phyloP scores from a whole-genome alignment of 305 asterid genomes.

The Coffea humblotiana region DNA sequence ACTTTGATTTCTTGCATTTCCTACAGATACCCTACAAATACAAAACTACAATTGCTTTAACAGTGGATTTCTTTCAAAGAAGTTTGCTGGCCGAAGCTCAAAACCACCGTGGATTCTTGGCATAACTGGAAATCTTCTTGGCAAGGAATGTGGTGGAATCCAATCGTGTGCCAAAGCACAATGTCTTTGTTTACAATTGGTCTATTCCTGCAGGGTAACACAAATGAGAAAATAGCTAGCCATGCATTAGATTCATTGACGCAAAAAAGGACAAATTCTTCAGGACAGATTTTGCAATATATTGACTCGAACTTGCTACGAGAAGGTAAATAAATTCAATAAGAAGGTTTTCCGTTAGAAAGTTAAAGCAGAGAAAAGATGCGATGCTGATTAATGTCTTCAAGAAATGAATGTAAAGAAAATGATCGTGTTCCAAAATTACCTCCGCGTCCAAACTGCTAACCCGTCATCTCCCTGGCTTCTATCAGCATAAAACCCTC shows the following conservation, averaged over 20 bases:
- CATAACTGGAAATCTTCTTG: slow-evolving; percentile 82
- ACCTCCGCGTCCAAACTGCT: slow-evolving; percentile 60
- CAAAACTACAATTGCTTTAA: no score
- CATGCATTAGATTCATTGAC: background rate
- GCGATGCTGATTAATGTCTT: no score
- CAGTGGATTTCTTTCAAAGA: no score
- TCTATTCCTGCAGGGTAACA: slow-evolving; percentile 41
- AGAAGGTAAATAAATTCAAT: background rate
- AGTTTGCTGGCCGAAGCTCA: no score
- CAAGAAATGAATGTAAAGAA: background rate
- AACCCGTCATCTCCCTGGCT: slow-evolving; percentile 74
- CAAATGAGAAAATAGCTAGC: background rate
- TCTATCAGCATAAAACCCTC: slow-evolving; percentile 69
- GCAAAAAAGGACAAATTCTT: background rate
- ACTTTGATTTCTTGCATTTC: no score
- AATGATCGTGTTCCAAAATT: background rate
- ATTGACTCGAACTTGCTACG: background rate
- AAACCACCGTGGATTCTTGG: slow-evolving; percentile 38
- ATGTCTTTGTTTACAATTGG: slow-evolving; percentile 52
- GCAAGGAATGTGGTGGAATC: slow-evolving; percentile 63
- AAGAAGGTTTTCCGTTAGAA: background rate
- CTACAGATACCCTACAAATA: background rate
- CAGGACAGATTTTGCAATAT: background rate
- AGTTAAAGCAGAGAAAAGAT: background rate
- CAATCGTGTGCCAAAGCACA: slow-evolving; percentile 68